Percentiles rank a stretch among this genome's conserved stretches.
phyloP scores from a whole-genome alignment of 495 filamentous ascomycete genomes.

The Tetracladium setigerum region DNA sequence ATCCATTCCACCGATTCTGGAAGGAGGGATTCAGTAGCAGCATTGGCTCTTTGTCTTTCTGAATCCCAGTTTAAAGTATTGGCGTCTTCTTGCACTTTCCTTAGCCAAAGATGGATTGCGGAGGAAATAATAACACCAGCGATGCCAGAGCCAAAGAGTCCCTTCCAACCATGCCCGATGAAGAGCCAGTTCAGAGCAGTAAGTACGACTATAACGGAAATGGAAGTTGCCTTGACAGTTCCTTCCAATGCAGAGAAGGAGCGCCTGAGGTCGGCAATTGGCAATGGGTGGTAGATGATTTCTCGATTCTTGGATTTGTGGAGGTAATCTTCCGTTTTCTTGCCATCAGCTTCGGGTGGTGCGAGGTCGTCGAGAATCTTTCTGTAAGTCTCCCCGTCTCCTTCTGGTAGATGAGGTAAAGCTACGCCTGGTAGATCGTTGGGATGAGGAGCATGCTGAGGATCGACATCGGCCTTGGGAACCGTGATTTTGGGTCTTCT shows the following conservation, averaged over 20 bases:
- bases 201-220: neutral
- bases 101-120: constrained; percentile 7
- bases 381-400: constrained; percentile 3
- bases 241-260: constrained; percentile 6
- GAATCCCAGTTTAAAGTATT: constrained; percentile 9
- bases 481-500: constrained; percentile 10
- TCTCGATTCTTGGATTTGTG: constrained; percentile 5
- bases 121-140: constrained; percentile 4
- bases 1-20: constrained; percentile 43
- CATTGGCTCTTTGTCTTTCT: constrained; percentile 1
- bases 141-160: neutral
- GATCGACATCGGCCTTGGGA: neutral
- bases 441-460: too few species aligned
- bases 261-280: constrained; percentile 4
- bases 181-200: constrained; percentile 3
- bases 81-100: constrained; percentile 5
- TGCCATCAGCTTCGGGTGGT: constrained; percentile 3
- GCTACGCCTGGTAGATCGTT: too few species aligned
- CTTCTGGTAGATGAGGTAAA: neutral
- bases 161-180: constrained; percentile 1
- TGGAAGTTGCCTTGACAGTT: neutral
- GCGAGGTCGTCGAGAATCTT: constrained; percentile 3
- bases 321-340: constrained; percentile 5
- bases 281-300: constrained; percentile 2
- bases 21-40: constrained; percentile 22